A percentile compares a stretch with the other conserved stretches of the same genome.
These are phyloP conservation scores for Litchi chinensis DNA, from an alignment of 345 rosid genomes.

Conservation along the genomic window DNA sequence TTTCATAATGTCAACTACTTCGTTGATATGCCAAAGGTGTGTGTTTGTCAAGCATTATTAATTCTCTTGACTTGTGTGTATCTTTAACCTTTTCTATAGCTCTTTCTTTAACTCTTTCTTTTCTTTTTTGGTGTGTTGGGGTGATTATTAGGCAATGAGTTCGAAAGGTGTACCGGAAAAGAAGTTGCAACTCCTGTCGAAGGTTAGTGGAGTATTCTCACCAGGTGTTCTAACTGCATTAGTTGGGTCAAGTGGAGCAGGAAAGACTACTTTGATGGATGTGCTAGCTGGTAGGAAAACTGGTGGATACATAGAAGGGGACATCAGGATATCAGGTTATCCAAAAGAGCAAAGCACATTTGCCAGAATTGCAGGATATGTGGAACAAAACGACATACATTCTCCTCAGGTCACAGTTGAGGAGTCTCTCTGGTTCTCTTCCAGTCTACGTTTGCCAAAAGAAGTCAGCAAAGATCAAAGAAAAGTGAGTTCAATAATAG, in stretches of 20 bases:
- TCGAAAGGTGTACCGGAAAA: slow-evolving; percentile 71
- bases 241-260: slow-evolving; percentile 98
- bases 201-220: slow-evolving; percentile 90
- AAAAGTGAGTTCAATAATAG: slow-evolving; percentile 42
- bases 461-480: slow-evolving; percentile 68
- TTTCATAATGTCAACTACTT: slow-evolving; percentile 88
- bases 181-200: slow-evolving; percentile 68
- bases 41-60: slow-evolving; percentile 9
- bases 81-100: slow-evolving; percentile 1
- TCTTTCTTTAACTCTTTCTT: background rate
- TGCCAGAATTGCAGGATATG: slow-evolving; percentile 93
- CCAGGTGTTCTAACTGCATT: slow-evolving; percentile 94
- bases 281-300: slow-evolving; percentile 97
- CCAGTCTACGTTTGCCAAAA: slow-evolving; percentile 78
- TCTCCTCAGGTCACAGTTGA: slow-evolving; percentile 96
- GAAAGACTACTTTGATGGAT: slow-evolving; percentile 96
- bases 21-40: slow-evolving; percentile 90
- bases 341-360: slow-evolving; percentile 81
- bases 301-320: slow-evolving; percentile 90
- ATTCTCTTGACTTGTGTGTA: background rate
- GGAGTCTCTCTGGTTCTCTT: slow-evolving; percentile 90
- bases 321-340: slow-evolving; percentile 76
- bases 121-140: background rate
- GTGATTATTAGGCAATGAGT: slow-evolving; percentile 65
- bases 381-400: slow-evolving; percentile 95